Evolutionary conservation across 2,329 filamentous ascomycete genomes (phyloP), one percentile per base, ranked within the genome.

Genomic region (Fusarium bactridioides): DNA sequence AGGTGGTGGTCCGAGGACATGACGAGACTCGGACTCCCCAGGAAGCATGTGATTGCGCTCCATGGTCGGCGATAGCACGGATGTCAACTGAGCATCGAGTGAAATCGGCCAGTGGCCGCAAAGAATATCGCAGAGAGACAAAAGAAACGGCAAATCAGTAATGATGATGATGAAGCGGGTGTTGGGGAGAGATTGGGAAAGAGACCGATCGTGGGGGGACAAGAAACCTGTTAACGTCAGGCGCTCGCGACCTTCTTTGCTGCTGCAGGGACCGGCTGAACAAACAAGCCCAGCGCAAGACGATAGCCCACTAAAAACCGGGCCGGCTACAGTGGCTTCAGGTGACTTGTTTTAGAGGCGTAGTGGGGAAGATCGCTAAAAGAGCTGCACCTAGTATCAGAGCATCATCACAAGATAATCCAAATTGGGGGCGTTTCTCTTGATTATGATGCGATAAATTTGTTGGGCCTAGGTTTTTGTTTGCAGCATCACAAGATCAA

Each of bases 41-140:
- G 70, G 75, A 70, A 84, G 80, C 84, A 86, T 85, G 83, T 85
- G 85, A 85, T 82, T 82, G 70, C 81, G 80, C 76, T 83, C 83
- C 80, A 84, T 83, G 70, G 70, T 77, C 76, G 76, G 73, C 64
- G 74, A 78, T 78, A 78, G 56, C 65, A 70, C 72, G 76, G 76
- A 62, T 65, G 73, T 77, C 76, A 77, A 77, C 69, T 69, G 44
- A 59, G 74, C 76, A 77, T 77, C 58, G 70, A 73, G 58, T 50
- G 61, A 53, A 45, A 25, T 56, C 71, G 67, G 72, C 66, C 64
- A 70, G 54, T 38, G 69, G 69, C 70, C 70, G 53, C 55, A 73
- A 44, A 55, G 19, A 29, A 27, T 37, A 27, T 29, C 33, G 31
- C 48, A 27, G 16, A n/a, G 19, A 38, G 25, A n/a, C 50, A 54